Evolutionary conservation across 306 rosid genomes (phyloP), one percentile per base, ranked within the genome.

Genomic region (Trifolium pratense): DNA sequence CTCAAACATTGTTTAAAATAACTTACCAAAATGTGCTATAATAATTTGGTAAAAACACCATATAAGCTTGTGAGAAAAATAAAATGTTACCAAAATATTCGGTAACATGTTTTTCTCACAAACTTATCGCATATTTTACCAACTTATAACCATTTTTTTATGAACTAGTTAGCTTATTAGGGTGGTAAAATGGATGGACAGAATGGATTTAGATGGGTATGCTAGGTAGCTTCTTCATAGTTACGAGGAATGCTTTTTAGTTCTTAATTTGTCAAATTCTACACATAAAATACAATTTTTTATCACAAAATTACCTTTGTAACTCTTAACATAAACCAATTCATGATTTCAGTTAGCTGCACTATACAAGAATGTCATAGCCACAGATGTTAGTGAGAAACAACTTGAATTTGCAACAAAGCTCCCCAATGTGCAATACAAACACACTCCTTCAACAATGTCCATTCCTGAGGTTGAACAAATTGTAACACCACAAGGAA

Each of bases 301-400:
- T 12, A 45, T 46, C 53, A 5, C 3, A 46, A 5, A 15, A 15
- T n/a, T 46, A 39, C 14, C 5, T 9, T 13, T 40, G 6, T 46
- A 2, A 46, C 20, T 15, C n/a, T 29, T 21, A 11, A 55, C 3
- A 55, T 21, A 25, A 12, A 0, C 6, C 6, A 26, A 3, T 55
- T 56, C 34, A 21, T 56, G 16, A 55, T 82, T 72, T 61, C 83
- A 91, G 96, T 79, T 91, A 25, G 87, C 87, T 23, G 71, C 20
- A 70, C 57, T 85, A 7, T 91, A 87, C 88, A 71, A 84, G 71
- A 87, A 84, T 4, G 92, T 93, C 3, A 71, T 87, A 34, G 97
- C 81, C 64, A 91, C 98, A 0, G 98, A 93, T 69, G 68, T 84
- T 8, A 91, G 96, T 73, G 84, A 57, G n/a, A 77, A 78, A 13